These are phyloP conservation scores for Boletus rex-veris DNA, from an alignment of 768 basidiomycete species.

Conservation along the genomic window DNA sequence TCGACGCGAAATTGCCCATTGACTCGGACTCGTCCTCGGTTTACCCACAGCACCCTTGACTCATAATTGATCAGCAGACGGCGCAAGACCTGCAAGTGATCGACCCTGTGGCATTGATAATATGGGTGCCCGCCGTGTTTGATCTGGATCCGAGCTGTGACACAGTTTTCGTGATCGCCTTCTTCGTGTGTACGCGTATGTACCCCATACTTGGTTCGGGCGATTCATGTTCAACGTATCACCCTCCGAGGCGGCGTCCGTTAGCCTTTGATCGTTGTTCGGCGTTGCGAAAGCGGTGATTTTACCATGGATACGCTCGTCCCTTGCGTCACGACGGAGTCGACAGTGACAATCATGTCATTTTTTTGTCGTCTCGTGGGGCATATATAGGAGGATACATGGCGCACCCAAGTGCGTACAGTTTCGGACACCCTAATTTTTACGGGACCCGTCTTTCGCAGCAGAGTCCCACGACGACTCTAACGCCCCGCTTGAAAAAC, in stretches of 20 bases:
- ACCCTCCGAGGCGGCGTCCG: too few relatives aligned
- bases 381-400: neutral
- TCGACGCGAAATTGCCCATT: neutral
- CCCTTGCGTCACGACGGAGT: slow-evolving; percentile 5
- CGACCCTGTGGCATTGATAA: neutral
- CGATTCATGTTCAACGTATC: neutral
- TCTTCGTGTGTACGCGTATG: neutral
- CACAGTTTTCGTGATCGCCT: neutral
- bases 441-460: neutral
- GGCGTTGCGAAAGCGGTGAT: neutral
- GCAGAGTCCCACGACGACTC: neutral
- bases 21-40: slow-evolving; percentile 10
- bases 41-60: slow-evolving; percentile 5
- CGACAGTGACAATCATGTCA: neutral
- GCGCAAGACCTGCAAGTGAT: too few relatives aligned
- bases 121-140: neutral
- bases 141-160: neutral
- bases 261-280: neutral
- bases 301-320: slow-evolving; percentile 6
- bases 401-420: too few relatives aligned
- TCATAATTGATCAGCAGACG: neutral
- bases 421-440: too few relatives aligned
- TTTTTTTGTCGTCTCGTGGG: neutral
- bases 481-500: neutral
- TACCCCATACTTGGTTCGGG: neutral